phyloP scores from a whole-genome alignment of 768 basidiomycete species.

The Phaeotremella fagi region DNA sequence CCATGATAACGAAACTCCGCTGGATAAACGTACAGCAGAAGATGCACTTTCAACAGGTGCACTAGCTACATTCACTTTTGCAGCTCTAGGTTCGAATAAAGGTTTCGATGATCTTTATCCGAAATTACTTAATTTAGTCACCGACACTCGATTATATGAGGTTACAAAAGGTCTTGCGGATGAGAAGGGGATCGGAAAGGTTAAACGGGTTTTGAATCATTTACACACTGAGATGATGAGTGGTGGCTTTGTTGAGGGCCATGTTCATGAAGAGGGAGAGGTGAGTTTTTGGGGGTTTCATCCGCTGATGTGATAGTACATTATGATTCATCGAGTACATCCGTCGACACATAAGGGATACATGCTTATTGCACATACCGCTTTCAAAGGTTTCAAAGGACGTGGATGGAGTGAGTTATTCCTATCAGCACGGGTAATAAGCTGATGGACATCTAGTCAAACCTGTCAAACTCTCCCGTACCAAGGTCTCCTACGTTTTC shows the following conservation, averaged over 20 bases:
- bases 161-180: constrained; percentile 54
- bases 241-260: constrained; percentile 81
- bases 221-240: constrained; percentile 88
- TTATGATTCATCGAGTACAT: constrained; percentile 85
- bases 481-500: constrained; percentile 71
- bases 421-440: not conserved
- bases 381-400: constrained; percentile 75
- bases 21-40: constrained; percentile 86
- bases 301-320: constrained; percentile 57
- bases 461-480: constrained; percentile 75
- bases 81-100: constrained; percentile 87
- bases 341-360: constrained; percentile 87
- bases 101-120: constrained; percentile 98
- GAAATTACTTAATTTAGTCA: constrained; percentile 82
- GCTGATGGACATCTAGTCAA: constrained; percentile 55
- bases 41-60: constrained; percentile 93
- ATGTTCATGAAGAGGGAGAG: constrained; percentile 94
- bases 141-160: constrained; percentile 75
- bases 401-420: constrained; percentile 65
- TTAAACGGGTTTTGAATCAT: constrained; percentile 70
- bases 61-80: constrained; percentile 82
- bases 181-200: constrained; percentile 50
- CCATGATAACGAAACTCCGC: constrained; percentile 92
- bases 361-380: constrained; percentile 83
- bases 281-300: constrained; percentile 54